These are phyloP conservation scores for Chalciporus sp. DNA, from an alignment of 1,284 basidiomycete genomes.

Conservation along the genomic window DNA sequence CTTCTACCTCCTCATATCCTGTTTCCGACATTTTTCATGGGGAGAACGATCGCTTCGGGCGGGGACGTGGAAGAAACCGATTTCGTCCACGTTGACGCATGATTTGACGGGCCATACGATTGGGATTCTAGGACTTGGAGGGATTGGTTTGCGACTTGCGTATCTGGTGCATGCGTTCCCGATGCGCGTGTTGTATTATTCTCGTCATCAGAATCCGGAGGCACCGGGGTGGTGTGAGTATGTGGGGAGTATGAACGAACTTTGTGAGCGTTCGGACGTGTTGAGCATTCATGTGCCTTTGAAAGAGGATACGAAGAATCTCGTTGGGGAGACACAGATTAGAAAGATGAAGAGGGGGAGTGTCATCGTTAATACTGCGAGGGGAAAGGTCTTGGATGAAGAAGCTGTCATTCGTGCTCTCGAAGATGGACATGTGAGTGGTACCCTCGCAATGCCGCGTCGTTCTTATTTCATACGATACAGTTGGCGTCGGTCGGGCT, in stretches of 20 bases:
- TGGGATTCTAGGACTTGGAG: conserved; percentile 88
- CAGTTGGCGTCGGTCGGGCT: conserved; percentile 84
- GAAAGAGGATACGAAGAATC: conserved; percentile 71
- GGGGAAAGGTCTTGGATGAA: conserved; percentile 90
- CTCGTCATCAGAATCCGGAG: conserved; percentile 54
- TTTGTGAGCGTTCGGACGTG: conserved; percentile 77
- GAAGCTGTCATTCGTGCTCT: conserved; percentile 83
- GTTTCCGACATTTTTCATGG: conserved; percentile 75
- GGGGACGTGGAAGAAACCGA: conserved; percentile 57
- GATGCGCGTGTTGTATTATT: conserved; percentile 89
- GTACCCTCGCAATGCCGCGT: background rate
- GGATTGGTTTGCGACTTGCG: conserved; percentile 79
- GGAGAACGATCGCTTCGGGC: conserved; percentile 70
- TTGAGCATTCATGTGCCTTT: conserved; percentile 77
- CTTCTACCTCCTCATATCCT: conserved; percentile 81
- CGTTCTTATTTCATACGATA: background rate
- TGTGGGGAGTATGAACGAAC: conserved; percentile 68
- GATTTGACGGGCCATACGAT: conserved; percentile 82
- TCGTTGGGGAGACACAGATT: conserved; percentile 82
- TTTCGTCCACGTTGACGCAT: conserved; percentile 50
- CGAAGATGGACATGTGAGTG: conserved; percentile 79
- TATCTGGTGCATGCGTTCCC: conserved; percentile 74
- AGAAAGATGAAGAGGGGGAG: conserved; percentile 78
- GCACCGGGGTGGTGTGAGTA: conserved; percentile 82
- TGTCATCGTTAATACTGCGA: conserved; percentile 87